Evolutionary conservation across 495 filamentous ascomycete genomes (phyloP).

Genomic region (Aspergillus bertholletiae): DNA sequence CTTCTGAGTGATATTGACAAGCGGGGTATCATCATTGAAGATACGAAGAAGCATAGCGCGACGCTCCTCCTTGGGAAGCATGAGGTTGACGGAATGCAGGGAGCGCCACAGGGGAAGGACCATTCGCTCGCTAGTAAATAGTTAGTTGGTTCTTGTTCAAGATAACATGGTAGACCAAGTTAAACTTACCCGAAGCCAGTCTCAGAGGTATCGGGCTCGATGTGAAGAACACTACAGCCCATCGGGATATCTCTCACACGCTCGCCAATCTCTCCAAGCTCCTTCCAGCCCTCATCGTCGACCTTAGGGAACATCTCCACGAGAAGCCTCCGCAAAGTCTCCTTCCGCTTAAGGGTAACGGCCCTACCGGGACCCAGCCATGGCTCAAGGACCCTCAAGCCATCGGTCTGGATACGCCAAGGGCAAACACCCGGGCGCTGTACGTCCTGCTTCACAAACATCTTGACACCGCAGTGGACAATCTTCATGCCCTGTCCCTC

Average conservation of each 20-base stretch:
- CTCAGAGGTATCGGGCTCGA: conserved; percentile 66
- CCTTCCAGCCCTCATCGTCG: conserved; percentile 59
- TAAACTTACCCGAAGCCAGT: conserved; percentile 61
- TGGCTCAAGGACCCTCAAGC: conserved; percentile 78
- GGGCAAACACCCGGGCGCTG: conserved; percentile 78
- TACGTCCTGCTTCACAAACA: conserved; percentile 96
- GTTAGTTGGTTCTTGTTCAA: not conserved
- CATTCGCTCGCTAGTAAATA: conserved; percentile 62
- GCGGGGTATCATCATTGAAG: conserved; percentile 77
- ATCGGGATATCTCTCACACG: conserved; percentile 73
- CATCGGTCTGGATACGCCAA: conserved; percentile 95
- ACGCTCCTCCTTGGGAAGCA: conserved; percentile 95
- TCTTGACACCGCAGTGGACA: conserved; percentile 93
- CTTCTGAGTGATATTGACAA: conserved; percentile 51
- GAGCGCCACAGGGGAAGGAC: conserved; percentile 90
- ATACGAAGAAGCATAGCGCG: conserved; percentile 87
- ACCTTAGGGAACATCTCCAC: conserved; percentile 96
- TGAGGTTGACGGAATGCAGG: conserved; percentile 81
- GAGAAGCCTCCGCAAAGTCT: conserved; percentile 73
- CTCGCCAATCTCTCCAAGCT: conserved; percentile 83
- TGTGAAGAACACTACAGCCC: conserved; percentile 86
- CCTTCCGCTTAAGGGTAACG: conserved; percentile 68
- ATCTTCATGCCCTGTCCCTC: conserved; percentile 90
- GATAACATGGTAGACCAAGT: not conserved
- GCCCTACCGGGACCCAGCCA: conserved; percentile 78